These are phyloP conservation scores for Aspergillus pseudoterreus DNA, from an alignment of 2,329 filamentous ascomycete species.

Conservation along the genomic window DNA sequence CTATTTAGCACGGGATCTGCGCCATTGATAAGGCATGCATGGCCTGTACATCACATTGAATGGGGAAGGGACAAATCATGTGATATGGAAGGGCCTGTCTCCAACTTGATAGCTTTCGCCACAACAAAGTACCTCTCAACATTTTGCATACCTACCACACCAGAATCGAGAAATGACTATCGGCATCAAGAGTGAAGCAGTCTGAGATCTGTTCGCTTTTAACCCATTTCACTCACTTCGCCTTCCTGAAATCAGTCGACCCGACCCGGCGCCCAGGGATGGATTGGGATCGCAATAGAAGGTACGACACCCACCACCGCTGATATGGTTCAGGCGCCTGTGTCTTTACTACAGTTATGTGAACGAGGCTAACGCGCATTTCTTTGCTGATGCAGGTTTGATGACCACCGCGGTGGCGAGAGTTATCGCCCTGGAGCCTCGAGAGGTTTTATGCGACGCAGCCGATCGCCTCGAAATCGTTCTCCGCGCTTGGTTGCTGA, in stretches of 20 bases:
- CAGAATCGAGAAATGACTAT: too few species aligned
- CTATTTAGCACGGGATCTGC: too few species aligned
- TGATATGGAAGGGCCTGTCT: not conserved
- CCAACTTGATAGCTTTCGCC: not conserved
- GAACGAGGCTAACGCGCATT: slow-evolving; percentile 7
- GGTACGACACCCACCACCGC: slow-evolving; percentile 24
- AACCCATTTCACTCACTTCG: not conserved
- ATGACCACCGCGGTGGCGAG: slow-evolving; percentile 41
- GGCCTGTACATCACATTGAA: too few species aligned
- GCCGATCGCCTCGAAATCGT: slow-evolving; percentile 35
- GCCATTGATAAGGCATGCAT: too few species aligned
- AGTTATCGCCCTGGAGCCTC: slow-evolving; percentile 41
- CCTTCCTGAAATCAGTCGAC: not conserved
- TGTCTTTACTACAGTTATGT: not conserved
- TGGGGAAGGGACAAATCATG: not conserved
- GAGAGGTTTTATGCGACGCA: slow-evolving; percentile 32
- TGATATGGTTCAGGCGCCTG: not conserved
- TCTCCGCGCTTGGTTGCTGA: slow-evolving; percentile 38
- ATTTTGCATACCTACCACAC: not conserved
- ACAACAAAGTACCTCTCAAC: not conserved
- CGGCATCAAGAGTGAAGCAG: too few species aligned
- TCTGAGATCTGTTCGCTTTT: too few species aligned
- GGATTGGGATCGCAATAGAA: slow-evolving; percentile 43
- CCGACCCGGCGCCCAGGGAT: slow-evolving; percentile 14
- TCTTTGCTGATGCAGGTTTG: slow-evolving; percentile 25